These are phyloP conservation scores for Cutaneotrichosporon daszewskae DNA, from an alignment of 1,284 basidiomycete species.

Conservation along the genomic window DNA sequence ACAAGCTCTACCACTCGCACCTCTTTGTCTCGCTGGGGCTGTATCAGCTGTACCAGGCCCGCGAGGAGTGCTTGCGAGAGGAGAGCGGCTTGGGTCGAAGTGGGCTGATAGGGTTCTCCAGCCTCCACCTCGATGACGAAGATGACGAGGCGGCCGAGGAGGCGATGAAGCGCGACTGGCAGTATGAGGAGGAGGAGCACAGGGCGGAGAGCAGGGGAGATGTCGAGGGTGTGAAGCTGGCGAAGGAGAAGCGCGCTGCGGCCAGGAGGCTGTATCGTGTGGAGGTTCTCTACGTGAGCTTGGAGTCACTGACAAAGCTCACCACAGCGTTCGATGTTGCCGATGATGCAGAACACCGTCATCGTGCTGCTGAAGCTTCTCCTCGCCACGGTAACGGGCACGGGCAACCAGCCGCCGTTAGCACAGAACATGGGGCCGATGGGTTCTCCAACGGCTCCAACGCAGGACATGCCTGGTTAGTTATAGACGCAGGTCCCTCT, in stretches of 20 bases:
- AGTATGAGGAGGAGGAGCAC: constrained; percentile 57
- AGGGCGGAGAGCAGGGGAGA: constrained; percentile 50
- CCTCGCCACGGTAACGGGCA: constrained; percentile 79
- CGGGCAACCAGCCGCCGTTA: constrained; percentile 49
- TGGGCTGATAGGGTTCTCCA: constrained; percentile 56
- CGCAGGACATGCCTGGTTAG: constrained; percentile 57
- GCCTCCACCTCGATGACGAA: constrained; percentile 24
- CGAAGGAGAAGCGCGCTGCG: constrained; percentile 66
- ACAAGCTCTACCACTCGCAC: constrained; percentile 80
- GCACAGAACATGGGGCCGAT: too few species aligned
- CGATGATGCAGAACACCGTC: constrained; percentile 77
- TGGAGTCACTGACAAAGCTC: neutral
- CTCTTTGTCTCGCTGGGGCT: constrained; percentile 84
- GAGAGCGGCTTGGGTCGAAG: constrained; percentile 72
- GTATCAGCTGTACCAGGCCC: constrained; percentile 88
- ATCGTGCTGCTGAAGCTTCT: constrained; percentile 82
- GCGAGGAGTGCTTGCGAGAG: constrained; percentile 88
- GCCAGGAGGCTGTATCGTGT: constrained; percentile 77
- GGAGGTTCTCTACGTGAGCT: constrained; percentile 81
- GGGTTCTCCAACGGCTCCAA: constrained; percentile 33
- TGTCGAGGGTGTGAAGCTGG: constrained; percentile 58
- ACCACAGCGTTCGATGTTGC: constrained; percentile 59
- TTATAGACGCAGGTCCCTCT: constrained; percentile 2
- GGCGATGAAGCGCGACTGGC: constrained; percentile 60
- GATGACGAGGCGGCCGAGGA: constrained; percentile 46